phyloP scores from a whole-genome alignment of 495 filamentous ascomycete species.

The Neurospora intermedia region DNA sequence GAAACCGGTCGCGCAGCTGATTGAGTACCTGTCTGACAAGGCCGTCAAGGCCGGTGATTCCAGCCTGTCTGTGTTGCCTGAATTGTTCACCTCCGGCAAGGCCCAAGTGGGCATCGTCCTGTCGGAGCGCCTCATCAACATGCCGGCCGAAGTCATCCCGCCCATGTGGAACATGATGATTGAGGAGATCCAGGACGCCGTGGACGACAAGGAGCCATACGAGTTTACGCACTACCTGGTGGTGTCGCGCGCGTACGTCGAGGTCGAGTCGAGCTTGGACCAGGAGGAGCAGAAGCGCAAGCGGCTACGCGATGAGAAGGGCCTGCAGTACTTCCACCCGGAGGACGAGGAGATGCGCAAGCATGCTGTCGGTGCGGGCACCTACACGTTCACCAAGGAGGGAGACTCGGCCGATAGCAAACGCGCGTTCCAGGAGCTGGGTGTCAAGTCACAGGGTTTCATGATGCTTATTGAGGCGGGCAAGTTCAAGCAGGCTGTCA shows the following conservation, averaged over 20 bases:
- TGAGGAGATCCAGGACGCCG: constrained; percentile 82
- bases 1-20: constrained; percentile 55
- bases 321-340: constrained; percentile 81
- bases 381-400: constrained; percentile 67
- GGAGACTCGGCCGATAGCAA: constrained; percentile 82
- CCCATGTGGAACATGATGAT: constrained; percentile 95
- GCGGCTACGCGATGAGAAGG: constrained; percentile 51
- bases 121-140: constrained; percentile 88
- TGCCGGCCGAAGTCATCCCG: constrained; percentile 81
- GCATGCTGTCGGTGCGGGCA: constrained; percentile 53
- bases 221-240: constrained; percentile 88
- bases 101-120: constrained; percentile 69
- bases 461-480: constrained; percentile 66
- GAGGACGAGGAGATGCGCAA: constrained; percentile 87
- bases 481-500: constrained; percentile 56
- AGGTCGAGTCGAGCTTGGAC: constrained; percentile 74
- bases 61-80: constrained; percentile 19
- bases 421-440: constrained; percentile 86
- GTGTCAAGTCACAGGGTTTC: constrained; percentile 71
- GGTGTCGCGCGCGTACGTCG: constrained; percentile 78
- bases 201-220: constrained; percentile 88
- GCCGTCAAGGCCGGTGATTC: constrained; percentile 19
- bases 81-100: constrained; percentile 45
- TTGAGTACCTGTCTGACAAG: constrained; percentile 58
- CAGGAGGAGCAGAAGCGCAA: constrained; percentile 61